Evolutionary conservation across 805 yeast genomes (phyloP).

Genomic region (Saturnispora galanensis): DNA sequence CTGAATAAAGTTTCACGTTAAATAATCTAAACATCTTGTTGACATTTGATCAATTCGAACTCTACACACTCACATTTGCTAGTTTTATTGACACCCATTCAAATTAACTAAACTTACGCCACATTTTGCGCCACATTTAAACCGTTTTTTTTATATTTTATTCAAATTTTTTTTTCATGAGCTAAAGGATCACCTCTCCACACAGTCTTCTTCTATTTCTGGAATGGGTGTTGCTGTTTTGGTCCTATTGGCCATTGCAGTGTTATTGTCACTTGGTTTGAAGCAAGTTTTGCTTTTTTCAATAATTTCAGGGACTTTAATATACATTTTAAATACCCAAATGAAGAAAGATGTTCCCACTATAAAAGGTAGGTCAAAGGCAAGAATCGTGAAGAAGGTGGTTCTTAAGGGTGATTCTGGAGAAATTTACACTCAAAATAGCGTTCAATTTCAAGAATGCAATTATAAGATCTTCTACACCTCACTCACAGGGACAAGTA

Average conservation of each 20-base stretch:
- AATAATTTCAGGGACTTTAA: not conserved
- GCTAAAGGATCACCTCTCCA: too few species aligned
- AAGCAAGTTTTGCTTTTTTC: not conserved
- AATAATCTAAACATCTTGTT: too few species aligned
- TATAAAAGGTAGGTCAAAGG: conserved; percentile 2
- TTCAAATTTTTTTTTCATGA: too few species aligned
- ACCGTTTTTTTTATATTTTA: too few species aligned
- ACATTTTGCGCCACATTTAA: too few species aligned
- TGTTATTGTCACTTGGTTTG: not conserved
- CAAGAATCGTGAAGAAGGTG: conserved; percentile 1
- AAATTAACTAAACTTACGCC: too few species aligned
- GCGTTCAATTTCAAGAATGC: conserved; percentile 34
- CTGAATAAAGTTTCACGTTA: too few species aligned
- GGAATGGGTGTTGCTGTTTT: not conserved
- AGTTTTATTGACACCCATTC: too few species aligned
- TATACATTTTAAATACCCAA: not conserved
- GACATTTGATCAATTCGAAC: too few species aligned
- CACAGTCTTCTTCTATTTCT: too few species aligned
- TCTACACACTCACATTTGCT: too few species aligned
- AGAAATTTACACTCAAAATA: conserved; percentile 9
- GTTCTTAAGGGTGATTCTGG: not conserved
- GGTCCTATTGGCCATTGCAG: not conserved
- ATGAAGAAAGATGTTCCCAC: not conserved
- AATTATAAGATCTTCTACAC: conserved; percentile 68
- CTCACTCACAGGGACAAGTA: conserved; percentile 76